Evolutionary conservation across 1,284 basidiomycete genomes (phyloP).

Genomic region (Moesziomyces antarcticus): DNA sequence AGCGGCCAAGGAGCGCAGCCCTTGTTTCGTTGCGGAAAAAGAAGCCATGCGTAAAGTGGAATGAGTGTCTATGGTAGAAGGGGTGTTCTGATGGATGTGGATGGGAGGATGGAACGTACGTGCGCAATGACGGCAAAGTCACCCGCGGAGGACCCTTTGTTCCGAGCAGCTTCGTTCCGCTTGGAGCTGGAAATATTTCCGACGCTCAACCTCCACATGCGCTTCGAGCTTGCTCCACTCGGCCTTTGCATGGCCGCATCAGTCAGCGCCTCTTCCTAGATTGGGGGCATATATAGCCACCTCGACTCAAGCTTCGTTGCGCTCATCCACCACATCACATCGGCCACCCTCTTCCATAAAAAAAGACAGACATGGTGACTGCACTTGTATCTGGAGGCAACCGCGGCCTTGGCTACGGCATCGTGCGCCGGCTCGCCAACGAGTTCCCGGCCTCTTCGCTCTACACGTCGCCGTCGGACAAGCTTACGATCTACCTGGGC

Average conservation of each 20-base stretch:
- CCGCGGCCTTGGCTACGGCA: slow-evolving; percentile 50
- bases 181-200: neutral
- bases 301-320: neutral
- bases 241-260: neutral
- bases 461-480: slow-evolving; percentile 30
- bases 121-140: neutral
- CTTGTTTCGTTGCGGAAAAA: neutral
- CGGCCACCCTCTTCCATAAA: too few relatives aligned
- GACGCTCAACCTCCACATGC: slow-evolving; percentile 1
- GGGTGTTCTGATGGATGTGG: neutral
- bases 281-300: neutral
- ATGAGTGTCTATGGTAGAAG: neutral
- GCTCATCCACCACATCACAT: neutral
- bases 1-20: neutral
- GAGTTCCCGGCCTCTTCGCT: slow-evolving; percentile 48
- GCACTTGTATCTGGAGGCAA: slow-evolving; percentile 52
- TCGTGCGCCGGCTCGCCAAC: slow-evolving; percentile 54
- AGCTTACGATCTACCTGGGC: slow-evolving; percentile 60
- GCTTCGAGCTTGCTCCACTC: neutral
- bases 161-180: too few relatives aligned
- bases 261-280: neutral
- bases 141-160: too few relatives aligned
- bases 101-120: neutral
- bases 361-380: slow-evolving; percentile 28
- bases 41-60: neutral